These are phyloP conservation scores for Cordyceps militaris DNA, from an alignment of 2,329 filamentous ascomycete species.

Conservation along the genomic window DNA sequence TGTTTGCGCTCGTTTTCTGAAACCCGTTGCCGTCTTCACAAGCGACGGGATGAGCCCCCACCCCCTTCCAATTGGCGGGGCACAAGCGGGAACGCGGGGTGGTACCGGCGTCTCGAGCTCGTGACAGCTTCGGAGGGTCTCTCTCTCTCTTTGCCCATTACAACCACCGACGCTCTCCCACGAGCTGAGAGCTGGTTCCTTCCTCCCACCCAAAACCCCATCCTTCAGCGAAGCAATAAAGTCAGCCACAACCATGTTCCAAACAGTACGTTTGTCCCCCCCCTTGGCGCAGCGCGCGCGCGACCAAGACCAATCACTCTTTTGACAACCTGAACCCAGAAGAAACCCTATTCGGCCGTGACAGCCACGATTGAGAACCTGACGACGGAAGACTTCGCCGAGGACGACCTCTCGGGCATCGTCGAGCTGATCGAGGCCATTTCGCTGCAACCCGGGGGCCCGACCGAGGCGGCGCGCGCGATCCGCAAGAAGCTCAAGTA, in stretches of 20 bases:
- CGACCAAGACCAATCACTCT: background rate
- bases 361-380: conserved; percentile 88
- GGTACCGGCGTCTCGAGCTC: background rate
- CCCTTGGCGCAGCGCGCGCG: background rate
- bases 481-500: conserved; percentile 99
- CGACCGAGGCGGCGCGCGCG: conserved; percentile 81
- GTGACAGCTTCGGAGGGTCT: conserved; percentile 1
- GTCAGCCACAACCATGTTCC: background rate
- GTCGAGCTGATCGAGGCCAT: conserved; percentile 93
- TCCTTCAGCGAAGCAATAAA: background rate
- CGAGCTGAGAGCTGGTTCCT: background rate
- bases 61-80: conserved; percentile 3
- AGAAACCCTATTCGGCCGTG: conserved; percentile 85
- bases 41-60: background rate
- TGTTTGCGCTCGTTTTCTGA: background rate
- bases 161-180: background rate
- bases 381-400: conserved; percentile 81
- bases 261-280: background rate
- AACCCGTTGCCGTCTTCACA: no score
- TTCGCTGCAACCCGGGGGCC: conserved; percentile 78
- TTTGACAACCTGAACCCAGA: conserved; percentile 14
- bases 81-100: conserved; percentile 5
- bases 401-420: conserved; percentile 86
- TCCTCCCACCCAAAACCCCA: background rate
- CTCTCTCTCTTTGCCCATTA: background rate